phyloP scores from a whole-genome alignment of 2,329 filamentous ascomycete genomes.

The Rachicladosporium sp. region DNA sequence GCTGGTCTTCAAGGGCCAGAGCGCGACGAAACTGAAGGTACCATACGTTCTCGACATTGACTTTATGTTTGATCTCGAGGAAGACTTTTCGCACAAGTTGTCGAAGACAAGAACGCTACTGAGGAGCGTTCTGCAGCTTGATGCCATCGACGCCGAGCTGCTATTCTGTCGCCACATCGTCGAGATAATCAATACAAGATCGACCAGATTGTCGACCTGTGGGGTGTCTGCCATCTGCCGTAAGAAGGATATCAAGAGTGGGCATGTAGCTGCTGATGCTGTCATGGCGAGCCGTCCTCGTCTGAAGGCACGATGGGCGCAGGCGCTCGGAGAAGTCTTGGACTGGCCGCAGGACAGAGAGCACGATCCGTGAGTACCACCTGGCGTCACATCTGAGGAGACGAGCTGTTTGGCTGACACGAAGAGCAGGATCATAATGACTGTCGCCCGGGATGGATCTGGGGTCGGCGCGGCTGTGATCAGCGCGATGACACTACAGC shows the following conservation, averaged over 20 bases:
- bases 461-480: slow-evolving; percentile 29
- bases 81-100: slow-evolving; percentile 29
- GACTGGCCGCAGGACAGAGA: slow-evolving; percentile 21
- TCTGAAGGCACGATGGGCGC: slow-evolving; percentile 30
- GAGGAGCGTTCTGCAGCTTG: slow-evolving; percentile 14
- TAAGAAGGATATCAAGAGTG: slow-evolving; percentile 20
- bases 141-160: slow-evolving; percentile 16
- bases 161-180: slow-evolving; percentile 19
- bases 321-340: slow-evolving; percentile 27
- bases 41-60: slow-evolving; percentile 81
- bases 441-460: slow-evolving; percentile 29
- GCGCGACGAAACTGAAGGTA: slow-evolving; percentile 63
- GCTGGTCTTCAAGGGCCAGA: slow-evolving; percentile 68
- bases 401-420: no score
- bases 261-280: slow-evolving; percentile 28
- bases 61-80: slow-evolving; percentile 80
- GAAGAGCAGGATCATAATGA: slow-evolving; percentile 20
- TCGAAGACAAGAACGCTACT: slow-evolving; percentile 14
- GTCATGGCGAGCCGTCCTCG: slow-evolving; percentile 30
- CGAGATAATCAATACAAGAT: slow-evolving; percentile 22
- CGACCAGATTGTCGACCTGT: slow-evolving; percentile 26
- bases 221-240: slow-evolving; percentile 27
- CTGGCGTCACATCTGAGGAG: no score
- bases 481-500: slow-evolving; percentile 20
- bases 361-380: slow-evolving; percentile 14